Base-by-base conservation (phyloP, 148 eudicot species). In the Cornus controversa region DNA sequence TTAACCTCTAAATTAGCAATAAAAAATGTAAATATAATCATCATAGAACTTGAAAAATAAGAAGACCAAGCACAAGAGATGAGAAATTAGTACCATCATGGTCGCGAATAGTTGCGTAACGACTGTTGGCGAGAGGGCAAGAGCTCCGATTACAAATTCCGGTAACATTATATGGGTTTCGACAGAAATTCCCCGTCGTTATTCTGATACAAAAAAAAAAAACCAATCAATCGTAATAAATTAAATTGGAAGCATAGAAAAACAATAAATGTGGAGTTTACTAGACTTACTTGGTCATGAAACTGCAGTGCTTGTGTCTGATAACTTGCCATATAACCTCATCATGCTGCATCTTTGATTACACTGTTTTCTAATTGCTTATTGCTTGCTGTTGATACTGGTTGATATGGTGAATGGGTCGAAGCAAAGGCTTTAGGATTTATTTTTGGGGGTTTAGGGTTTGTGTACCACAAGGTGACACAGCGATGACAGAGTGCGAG, bases 101-200 rank as follows among this genome's bases (percentile, higher is more conserved):
- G 13, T 95, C 97, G 11, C 97, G 90, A 47, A 95, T 95, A 18
- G 98, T 95, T 26, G 89, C 96, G 28, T 96, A 93, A 27, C 99
- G 93, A 80, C 98, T 96, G 69, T 96, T 96, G 34, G 99, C 95
- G 6, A 96, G 97, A 66, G 99, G 98, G 82, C 99, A 96, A 10
- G 99, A 96, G 87, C 99, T 96, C 81, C 99, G 94, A 78, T 96
- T 96, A 78, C 99, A 96, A 27, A 92, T 77, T 62, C 99, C 99
- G 31, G 99, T 96, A 54, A 93, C 93, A 73, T 93, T 93, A 79
- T 93, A 96, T 0, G 94, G 97, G 70, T 96, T 96, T 24, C 98
- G 99, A 72, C 98, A 91, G 79, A 96, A 96, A 70, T 82, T 91
- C 50, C 94, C 94, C 22, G 97, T 93, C 47, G 88, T 89, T 80